phyloP scores from a whole-genome alignment of 208 protist genomes.

The Paratrypanosoma confusum region DNA sequence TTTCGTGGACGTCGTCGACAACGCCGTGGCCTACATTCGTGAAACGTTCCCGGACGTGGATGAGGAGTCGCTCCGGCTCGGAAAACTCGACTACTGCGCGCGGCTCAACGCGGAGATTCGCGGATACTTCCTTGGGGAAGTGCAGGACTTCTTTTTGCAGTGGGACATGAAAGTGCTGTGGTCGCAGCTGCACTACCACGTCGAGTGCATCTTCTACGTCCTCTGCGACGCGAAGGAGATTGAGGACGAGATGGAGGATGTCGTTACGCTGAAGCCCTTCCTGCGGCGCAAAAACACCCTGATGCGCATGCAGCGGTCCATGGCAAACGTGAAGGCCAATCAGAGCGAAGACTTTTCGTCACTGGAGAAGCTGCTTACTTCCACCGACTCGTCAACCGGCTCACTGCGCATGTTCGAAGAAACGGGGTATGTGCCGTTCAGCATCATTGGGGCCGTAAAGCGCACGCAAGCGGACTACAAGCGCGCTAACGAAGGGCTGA shows the following conservation, averaged over 20 bases:
- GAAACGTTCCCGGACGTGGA: conserved; percentile 2
- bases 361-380: conserved; percentile 55
- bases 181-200: conserved; percentile 75
- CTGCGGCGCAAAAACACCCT: conserved; percentile 38
- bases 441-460: conserved; percentile 58
- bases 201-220: conserved; percentile 65
- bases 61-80: conserved; percentile 8
- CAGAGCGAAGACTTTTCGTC: conserved; percentile 21
- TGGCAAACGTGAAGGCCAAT: conserved; percentile 24
- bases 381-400: conserved; percentile 34
- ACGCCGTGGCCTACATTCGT: background rate
- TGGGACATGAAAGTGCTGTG: conserved; percentile 72
- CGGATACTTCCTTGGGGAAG: conserved; percentile 26
- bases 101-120: conserved; percentile 20
- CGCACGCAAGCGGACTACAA: conserved; percentile 37
- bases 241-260: conserved; percentile 43
- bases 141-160: conserved; percentile 36
- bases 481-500: conserved; percentile 15
- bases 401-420: conserved; percentile 67
- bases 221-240: conserved; percentile 61
- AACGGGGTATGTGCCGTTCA: conserved; percentile 62
- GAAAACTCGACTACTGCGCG: conserved; percentile 1
- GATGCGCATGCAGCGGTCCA: conserved; percentile 36
- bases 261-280: conserved; percentile 51
- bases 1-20: conserved; percentile 6